Conservation (phyloP, 2,329 filamentous ascomycete genomes). For the Verticillium klebahnii region DNA sequence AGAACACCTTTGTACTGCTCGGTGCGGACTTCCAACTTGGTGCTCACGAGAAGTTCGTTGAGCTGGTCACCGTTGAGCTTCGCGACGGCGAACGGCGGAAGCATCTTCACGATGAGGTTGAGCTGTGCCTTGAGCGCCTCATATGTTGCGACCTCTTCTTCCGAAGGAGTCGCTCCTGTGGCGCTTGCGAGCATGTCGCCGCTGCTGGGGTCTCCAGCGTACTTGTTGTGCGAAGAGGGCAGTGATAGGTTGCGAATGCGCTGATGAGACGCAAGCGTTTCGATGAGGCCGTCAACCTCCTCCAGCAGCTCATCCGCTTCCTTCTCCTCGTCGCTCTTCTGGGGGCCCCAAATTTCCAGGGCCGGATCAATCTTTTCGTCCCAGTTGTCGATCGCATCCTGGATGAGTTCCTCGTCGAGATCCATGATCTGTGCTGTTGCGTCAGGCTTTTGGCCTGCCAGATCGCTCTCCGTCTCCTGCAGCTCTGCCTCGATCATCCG, state of each 20-base stretch:
- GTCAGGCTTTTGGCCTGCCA: constrained; percentile 25
- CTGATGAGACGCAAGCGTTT: constrained; percentile 74
- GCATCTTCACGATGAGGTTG: constrained; percentile 63
- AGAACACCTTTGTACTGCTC: constrained; percentile 73
- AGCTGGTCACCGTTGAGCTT: constrained; percentile 83
- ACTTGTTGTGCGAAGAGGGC: constrained; percentile 57
- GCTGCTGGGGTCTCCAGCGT: constrained; percentile 56
- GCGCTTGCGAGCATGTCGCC: constrained; percentile 66
- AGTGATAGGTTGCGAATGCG: constrained; percentile 70
- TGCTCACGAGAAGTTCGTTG: constrained; percentile 78
- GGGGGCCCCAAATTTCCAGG: constrained; percentile 44
- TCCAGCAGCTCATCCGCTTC: constrained; percentile 63
- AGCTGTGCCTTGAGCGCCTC: constrained; percentile 72
- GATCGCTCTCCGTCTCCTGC: constrained; percentile 33
- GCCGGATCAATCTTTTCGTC: constrained; percentile 57
- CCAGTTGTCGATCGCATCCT: constrained; percentile 53
- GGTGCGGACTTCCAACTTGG: constrained; percentile 67
- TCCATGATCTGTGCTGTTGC: constrained; percentile 22
- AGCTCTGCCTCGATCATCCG: constrained; percentile 54
- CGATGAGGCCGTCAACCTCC: constrained; percentile 70
- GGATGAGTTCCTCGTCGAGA: constrained; percentile 47
- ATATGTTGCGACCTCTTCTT: constrained; percentile 59
- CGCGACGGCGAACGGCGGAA: constrained; percentile 81
- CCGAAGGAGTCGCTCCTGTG: constrained; percentile 61
- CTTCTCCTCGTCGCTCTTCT: constrained; percentile 49